Evolutionary conservation across 768 basidiomycete genomes (phyloP).

Genomic region (Leccinellum albellum): DNA sequence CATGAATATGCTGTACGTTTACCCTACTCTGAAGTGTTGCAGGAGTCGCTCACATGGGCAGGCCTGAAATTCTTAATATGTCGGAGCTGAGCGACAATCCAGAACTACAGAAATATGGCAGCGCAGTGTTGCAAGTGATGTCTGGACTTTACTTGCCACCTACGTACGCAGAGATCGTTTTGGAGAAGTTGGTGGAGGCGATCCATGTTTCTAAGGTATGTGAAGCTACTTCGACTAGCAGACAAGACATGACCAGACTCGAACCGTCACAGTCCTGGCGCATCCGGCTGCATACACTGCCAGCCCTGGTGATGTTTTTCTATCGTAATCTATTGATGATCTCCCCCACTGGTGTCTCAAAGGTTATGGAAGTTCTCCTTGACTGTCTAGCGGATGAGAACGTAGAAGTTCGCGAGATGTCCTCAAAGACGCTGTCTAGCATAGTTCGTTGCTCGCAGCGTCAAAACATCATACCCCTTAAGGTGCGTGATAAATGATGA

Average conservation of each 20-base stretch:
- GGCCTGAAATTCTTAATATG: constrained; percentile 87
- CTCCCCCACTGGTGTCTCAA: constrained; percentile 59
- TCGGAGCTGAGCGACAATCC: constrained; percentile 84
- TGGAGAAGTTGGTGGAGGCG: constrained; percentile 60
- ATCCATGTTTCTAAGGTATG: constrained; percentile 76
- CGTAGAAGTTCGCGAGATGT: constrained; percentile 90
- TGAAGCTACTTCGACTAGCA: background rate
- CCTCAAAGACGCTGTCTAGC: constrained; percentile 79
- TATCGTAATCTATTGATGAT: constrained; percentile 83
- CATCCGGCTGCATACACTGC: constrained; percentile 81
- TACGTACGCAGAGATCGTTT: constrained; percentile 58
- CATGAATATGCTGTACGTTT: constrained; percentile 68
- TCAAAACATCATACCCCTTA: constrained; percentile 78
- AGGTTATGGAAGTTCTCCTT: constrained; percentile 78
- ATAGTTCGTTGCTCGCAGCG: constrained; percentile 89
- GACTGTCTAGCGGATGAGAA: constrained; percentile 87
- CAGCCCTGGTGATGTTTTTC: constrained; percentile 87
- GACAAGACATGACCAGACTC: constrained; percentile 12
- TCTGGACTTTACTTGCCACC: constrained; percentile 75
- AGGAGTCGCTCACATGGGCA: constrained; percentile 29
- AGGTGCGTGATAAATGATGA: constrained; percentile 42
- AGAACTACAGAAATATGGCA: constrained; percentile 78
- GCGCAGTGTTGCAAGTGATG: constrained; percentile 75
- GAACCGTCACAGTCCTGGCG: constrained; percentile 77
- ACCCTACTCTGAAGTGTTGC: background rate